A percentile compares a stretch with the other conserved stretches of the same genome.
These are phyloP conservation scores for Hemerocallis citrina DNA, from an alignment of 106 monocot genomes.

Conservation along the genomic window DNA sequence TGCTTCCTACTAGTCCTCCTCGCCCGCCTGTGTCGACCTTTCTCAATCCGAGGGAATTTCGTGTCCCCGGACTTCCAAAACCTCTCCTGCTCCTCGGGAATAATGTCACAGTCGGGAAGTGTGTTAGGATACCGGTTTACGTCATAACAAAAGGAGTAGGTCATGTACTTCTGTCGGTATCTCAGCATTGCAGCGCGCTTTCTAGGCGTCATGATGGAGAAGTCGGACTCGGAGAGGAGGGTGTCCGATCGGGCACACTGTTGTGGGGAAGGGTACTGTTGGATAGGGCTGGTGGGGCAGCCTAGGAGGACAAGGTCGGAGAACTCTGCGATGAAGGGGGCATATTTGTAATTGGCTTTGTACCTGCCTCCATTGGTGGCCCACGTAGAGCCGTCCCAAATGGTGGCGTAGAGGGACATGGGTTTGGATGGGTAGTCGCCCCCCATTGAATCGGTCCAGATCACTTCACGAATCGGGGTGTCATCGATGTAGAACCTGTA, in stretches of 20 bases:
- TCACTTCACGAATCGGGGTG: slow-evolving; percentile 35
- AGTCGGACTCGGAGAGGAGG: slow-evolving; percentile 11
- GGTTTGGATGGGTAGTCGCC: slow-evolving; percentile 45
- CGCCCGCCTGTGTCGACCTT: too few relatives aligned
- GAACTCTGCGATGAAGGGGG: slow-evolving; percentile 29
- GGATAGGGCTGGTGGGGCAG: slow-evolving; percentile 19
- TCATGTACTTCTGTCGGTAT: slow-evolving; percentile 27
- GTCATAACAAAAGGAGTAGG: slow-evolving; percentile 37
- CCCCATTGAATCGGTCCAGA: slow-evolving; percentile 19
- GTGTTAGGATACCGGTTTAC: slow-evolving; percentile 12
- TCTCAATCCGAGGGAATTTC: too few relatives aligned
- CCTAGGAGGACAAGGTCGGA: slow-evolving; percentile 33
- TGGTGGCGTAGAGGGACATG: slow-evolving; percentile 32
- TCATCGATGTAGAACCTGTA: slow-evolving; percentile 46
- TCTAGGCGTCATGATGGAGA: slow-evolving; percentile 14
- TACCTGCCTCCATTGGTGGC: slow-evolving; percentile 34
- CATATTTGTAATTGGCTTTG: slow-evolving; percentile 34
- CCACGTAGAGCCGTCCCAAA: slow-evolving; percentile 48
- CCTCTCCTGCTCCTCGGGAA: slow-evolving; percentile 17
- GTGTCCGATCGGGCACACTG: slow-evolving; percentile 13
- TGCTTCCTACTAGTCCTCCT: too few relatives aligned
- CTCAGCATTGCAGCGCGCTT: slow-evolving; percentile 29
- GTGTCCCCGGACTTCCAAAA: slow-evolving; percentile 22
- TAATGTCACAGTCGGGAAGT: slow-evolving; percentile 35
- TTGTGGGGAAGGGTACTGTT: slow-evolving; percentile 6